Evolutionary conservation across 176 grass and related monocot species (phyloP).

Genomic region (Olyra latifolia): DNA sequence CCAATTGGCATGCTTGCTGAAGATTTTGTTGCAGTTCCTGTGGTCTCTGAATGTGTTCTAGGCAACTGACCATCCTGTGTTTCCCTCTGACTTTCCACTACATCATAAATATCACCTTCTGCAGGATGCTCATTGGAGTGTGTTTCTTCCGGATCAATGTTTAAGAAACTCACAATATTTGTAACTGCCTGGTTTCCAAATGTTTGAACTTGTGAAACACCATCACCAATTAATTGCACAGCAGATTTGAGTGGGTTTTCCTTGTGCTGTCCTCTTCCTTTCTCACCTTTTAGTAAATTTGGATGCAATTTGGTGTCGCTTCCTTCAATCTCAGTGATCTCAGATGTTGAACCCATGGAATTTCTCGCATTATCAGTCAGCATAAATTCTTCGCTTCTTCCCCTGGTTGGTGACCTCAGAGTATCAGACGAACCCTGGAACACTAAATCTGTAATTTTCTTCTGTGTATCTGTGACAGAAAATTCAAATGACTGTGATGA

Average conservation of each 20-base stretch:
- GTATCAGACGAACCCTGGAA: conserved; percentile 43
- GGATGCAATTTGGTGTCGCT: conserved; percentile 37
- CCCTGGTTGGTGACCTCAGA: conserved; percentile 42
- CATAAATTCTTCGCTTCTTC: conserved; percentile 56
- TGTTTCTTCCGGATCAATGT: conserved; percentile 84
- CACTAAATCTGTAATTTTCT: conserved; percentile 35
- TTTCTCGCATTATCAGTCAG: conserved; percentile 57
- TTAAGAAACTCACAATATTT: conserved; percentile 94
- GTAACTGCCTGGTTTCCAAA: conserved; percentile 98
- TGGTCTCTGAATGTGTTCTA: conserved; percentile 64
- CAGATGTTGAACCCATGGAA: conserved; percentile 52
- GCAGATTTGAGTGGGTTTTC: conserved; percentile 95
- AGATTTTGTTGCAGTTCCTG: conserved; percentile 32
- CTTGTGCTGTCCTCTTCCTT: conserved; percentile 46
- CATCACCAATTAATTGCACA: conserved; percentile 93
- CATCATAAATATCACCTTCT: conserved; percentile 47
- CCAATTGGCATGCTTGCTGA: conserved; percentile 67
- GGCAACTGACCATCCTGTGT: conserved; percentile 51
- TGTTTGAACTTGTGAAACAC: conserved; percentile 95
- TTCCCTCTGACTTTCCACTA: conserved; percentile 51
- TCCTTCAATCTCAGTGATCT: conserved; percentile 80
- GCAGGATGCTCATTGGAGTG: conserved; percentile 44
- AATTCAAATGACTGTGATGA: conserved; percentile 62
- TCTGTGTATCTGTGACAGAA: conserved; percentile 49
- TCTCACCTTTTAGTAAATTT: conserved; percentile 60